phyloP scores from a whole-genome alignment of 2,329 filamentous ascomycete species.

The Trichoderma afroharzianum region DNA sequence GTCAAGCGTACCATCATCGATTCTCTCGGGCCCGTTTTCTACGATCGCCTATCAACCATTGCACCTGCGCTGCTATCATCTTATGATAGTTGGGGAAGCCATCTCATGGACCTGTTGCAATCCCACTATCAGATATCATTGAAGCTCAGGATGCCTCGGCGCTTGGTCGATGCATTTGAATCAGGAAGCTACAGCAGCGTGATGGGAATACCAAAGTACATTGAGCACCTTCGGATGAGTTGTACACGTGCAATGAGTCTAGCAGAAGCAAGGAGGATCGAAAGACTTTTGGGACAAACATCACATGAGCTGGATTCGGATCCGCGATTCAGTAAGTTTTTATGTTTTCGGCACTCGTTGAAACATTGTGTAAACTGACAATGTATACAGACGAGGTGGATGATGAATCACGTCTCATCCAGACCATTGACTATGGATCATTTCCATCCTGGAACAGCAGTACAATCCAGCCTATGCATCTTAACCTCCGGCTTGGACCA shows the following conservation, averaged over 20 bases:
- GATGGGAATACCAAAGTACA: slow-evolving; percentile 44
- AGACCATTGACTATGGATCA: slow-evolving; percentile 50
- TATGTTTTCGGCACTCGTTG: neutral
- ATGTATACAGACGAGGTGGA: slow-evolving; percentile 37
- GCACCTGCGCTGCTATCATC: slow-evolving; percentile 40
- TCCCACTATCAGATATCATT: slow-evolving; percentile 47
- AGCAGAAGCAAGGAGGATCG: slow-evolving; percentile 48
- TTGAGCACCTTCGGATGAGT: slow-evolving; percentile 44
- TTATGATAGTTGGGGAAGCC: slow-evolving; percentile 30
- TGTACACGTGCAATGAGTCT: slow-evolving; percentile 51
- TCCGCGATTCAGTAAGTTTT: slow-evolving; percentile 44
- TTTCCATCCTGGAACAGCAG: slow-evolving; percentile 46
- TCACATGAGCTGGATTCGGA: slow-evolving; percentile 42
- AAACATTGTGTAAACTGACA: slow-evolving; percentile 16
- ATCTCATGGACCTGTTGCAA: slow-evolving; percentile 41
- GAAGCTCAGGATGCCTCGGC: slow-evolving; percentile 42
- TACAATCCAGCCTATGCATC: slow-evolving; percentile 37
- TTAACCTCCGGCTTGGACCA: slow-evolving; percentile 49
- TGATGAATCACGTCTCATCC: slow-evolving; percentile 38
- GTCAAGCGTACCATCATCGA: slow-evolving; percentile 59
- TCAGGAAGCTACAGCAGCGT: slow-evolving; percentile 50
- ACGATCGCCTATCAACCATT: slow-evolving; percentile 52
- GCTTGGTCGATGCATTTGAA: slow-evolving; percentile 46
- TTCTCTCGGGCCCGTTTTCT: slow-evolving; percentile 51
- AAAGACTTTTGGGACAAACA: slow-evolving; percentile 41